Conservation (phyloP, 2,329 filamentous ascomycete genomes). For the Herpotrichia juniperi region DNA sequence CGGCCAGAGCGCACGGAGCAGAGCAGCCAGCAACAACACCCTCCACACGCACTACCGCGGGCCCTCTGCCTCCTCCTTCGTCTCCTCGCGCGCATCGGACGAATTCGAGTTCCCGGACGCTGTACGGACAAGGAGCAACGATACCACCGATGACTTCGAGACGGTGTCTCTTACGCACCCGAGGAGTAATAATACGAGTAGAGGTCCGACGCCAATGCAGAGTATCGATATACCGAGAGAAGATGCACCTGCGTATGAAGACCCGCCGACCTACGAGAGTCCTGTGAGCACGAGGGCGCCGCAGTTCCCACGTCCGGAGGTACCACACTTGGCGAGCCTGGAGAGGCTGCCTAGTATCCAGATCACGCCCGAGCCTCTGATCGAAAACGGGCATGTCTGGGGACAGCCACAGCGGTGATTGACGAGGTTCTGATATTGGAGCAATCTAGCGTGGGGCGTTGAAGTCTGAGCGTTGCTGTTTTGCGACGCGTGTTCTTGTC, state of each 20-base stretch:
- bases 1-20: slow-evolving; percentile 31
- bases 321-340: slow-evolving; percentile 45
- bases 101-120: slow-evolving; percentile 40
- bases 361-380: slow-evolving; percentile 44
- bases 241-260: slow-evolving; percentile 50
- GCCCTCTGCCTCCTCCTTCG: slow-evolving; percentile 50
- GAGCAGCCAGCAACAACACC: slow-evolving; percentile 31
- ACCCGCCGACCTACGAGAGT: slow-evolving; percentile 57
- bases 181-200: slow-evolving; percentile 39
- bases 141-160: slow-evolving; percentile 49
- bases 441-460: too few species aligned
- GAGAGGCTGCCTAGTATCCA: slow-evolving; percentile 52
- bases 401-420: not conserved
- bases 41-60: slow-evolving; percentile 49
- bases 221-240: slow-evolving; percentile 36
- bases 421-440: not conserved
- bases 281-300: slow-evolving; percentile 42
- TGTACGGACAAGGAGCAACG: slow-evolving; percentile 21
- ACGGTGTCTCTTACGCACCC: slow-evolving; percentile 47
- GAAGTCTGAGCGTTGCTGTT: too few species aligned
- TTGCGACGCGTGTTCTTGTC: too few species aligned
- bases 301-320: slow-evolving; percentile 41
- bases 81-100: slow-evolving; percentile 45
- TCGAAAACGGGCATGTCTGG: slow-evolving; percentile 1
- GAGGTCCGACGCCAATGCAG: slow-evolving; percentile 19